Evolutionary conservation across 2,329 filamentous ascomycete species (phyloP), one percentile per base, ranked within the genome.

Genomic region (Seiridium unicorne): DNA sequence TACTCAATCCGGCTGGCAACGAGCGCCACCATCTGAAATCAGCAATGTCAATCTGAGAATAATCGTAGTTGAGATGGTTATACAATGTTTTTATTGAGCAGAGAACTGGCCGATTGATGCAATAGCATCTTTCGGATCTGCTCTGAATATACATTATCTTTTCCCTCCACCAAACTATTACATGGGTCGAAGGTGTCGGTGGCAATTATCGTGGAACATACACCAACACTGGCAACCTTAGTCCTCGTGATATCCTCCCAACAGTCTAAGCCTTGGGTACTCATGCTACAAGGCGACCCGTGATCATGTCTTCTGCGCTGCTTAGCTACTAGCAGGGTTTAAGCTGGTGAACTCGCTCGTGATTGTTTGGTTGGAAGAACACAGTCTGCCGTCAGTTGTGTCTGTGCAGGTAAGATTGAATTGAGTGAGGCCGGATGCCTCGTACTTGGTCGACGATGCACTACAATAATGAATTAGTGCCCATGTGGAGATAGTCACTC

Each of bases 401-500:
- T 26, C 34, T n/a, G 32, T 49, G 51, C 60, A 62, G n/a, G 34
- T 51, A 9, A 60, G 54, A 10, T 51, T 51, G 26, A 62, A 60
- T 9, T 38, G 36, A 9, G 55, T 42, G 53, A 40, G 40, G 36
- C 47, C 57, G 1, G 71, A 66, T 31, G 68, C 69, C 61, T 72
- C 71, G 46, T 57, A 62, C 18, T 53, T 42, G 13, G 53, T 31
- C 3, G 57, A 44, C 9, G 53, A 9, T 7, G 42, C 32, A 32
- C 40, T 47, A n/a, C 5, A 44, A 31, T n/a, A 9, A 34, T 4
- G 9, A 31, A 48, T 9, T 10, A 32, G 18, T 26, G 18, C 18
- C 18, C 18, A 26, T 26, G 18, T 26, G 18, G 18, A 26, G 18
- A 26, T 26, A 26, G 18, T 26, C 18, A 26, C 18, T 26, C 18